Evolutionary conservation across 2,329 filamentous ascomycete genomes (phyloP), one percentile per base, ranked within the genome.

Genomic region (Coniochaeta sp.): DNA sequence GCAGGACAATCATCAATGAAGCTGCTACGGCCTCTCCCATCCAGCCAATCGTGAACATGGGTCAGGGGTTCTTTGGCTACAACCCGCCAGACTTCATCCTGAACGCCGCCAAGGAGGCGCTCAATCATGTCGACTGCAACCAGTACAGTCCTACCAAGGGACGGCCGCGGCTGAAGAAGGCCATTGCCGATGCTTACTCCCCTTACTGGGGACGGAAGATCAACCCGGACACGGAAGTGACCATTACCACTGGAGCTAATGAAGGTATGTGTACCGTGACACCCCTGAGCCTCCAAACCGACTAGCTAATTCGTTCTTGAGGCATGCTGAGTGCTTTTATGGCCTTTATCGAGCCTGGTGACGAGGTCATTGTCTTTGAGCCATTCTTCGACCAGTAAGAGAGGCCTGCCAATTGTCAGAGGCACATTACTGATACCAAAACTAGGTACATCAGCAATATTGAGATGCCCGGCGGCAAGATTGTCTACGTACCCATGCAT

Each of bases 71-170:
- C 80, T 93, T 91, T 67, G 93, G 93, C 61, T 98, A 98, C 75
- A 98, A 98, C 71, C 93, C 93, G 60, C 93, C 93, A 8, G 76
- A 88, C 38, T 98, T 96, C 74, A 91, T 97, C 65, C 80, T 97
- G 65, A 84, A 96, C 67, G 95, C 95, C 47, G 95, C 95, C 58
- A 98, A 96, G 76, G 80, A 88, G 43, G 93, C 93, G 43, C 83
- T 99, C 58, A 89, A 96, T 70, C 84, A 86, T 58, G 93, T 99
- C 24, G 95, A 98, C 66, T 97, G 93, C 82, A 99, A 99, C 75
- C 95, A 99, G 80, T 99, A 99, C 81, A 93, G 92, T 24, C 95
- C 93, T 2, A 97, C 95, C 22, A 95, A 92, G 81, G 95, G 95
- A 62, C 87, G 93, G 7, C 93, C 95, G 47, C 85, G 93, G 60